Percentiles rank a stretch among this genome's conserved stretches.
Conservation (phyloP, 768 basidiomycete genomes). For the Boletellus ananiceps region DNA sequence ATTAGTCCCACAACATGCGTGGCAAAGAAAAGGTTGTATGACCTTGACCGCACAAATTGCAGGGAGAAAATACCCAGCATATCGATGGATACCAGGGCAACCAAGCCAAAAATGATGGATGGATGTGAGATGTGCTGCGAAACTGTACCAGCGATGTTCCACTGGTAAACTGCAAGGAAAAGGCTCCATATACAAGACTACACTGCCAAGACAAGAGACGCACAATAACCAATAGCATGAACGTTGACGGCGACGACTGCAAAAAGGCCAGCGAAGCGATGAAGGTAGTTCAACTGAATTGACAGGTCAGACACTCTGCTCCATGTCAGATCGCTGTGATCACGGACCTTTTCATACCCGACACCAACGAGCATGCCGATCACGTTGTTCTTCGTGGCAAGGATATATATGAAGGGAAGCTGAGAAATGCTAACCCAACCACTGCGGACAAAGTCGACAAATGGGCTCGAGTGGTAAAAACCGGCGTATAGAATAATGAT, state of each 20-base stretch:
- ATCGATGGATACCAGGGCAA: constrained; percentile 48
- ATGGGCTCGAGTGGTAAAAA: constrained; percentile 47
- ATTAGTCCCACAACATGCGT: constrained; percentile 57
- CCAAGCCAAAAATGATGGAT: constrained; percentile 44
- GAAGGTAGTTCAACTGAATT: constrained; percentile 65
- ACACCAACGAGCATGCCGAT: constrained; percentile 53
- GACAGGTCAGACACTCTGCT: background rate
- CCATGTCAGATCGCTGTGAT: background rate
- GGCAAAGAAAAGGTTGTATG: constrained; percentile 63
- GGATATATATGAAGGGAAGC: constrained; percentile 56
- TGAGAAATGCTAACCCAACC: constrained; percentile 56
- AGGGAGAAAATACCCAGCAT: constrained; percentile 60
- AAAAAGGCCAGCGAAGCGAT: constrained; percentile 60
- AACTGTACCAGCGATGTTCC: constrained; percentile 45
- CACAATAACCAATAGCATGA: constrained; percentile 56
- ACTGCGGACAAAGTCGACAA: constrained; percentile 44
- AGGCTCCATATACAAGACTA: background rate
- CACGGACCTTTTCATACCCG: constrained; percentile 62
- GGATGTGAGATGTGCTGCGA: constrained; percentile 31
- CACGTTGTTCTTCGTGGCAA: constrained; percentile 69
- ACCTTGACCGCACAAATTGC: constrained; percentile 47
- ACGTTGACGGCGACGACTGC: constrained; percentile 53
- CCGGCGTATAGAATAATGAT: constrained; percentile 42
- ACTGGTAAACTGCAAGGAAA: constrained; percentile 48
- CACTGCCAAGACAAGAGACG: constrained; percentile 18